phyloP scores from a whole-genome alignment of 495 filamentous ascomycete species.

The Penicillium pancosmium region DNA sequence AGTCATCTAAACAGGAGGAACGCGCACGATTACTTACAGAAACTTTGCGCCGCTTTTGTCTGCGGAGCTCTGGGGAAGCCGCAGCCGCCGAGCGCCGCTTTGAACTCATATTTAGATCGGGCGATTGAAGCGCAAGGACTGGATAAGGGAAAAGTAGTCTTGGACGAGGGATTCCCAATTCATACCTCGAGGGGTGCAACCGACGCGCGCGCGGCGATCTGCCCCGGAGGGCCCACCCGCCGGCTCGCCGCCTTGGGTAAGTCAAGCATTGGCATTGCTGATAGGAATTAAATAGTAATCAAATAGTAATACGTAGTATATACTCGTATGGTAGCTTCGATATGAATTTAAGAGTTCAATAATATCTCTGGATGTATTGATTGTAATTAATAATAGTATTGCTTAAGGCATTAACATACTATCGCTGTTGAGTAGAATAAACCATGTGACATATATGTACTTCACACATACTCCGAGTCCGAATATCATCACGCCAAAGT shows the following conservation, averaged over 20 bases:
- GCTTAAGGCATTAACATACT: no score
- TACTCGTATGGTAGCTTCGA: background rate
- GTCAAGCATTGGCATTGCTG: background rate
- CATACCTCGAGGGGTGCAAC: conserved; percentile 29
- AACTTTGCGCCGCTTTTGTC: conserved; percentile 62
- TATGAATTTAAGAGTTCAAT: background rate
- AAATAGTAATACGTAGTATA: background rate
- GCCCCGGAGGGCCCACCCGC: conserved; percentile 11
- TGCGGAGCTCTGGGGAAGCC: conserved; percentile 47
- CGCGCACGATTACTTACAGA: conserved; percentile 49
- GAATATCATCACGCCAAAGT: no score
- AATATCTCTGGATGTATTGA: background rate
- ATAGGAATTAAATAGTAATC: no score
- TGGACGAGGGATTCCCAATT: conserved; percentile 10
- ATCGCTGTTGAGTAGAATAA: no score
- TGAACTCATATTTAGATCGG: conserved; percentile 55
- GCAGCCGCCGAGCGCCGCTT: conserved; percentile 64
- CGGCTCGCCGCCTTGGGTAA: conserved; percentile 27
- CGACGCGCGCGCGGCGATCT: conserved; percentile 29
- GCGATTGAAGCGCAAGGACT: background rate
- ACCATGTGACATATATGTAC: no score
- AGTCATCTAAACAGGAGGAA: background rate
- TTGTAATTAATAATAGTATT: background rate
- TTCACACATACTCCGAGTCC: no score
- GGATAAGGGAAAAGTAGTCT: background rate